phyloP scores from a whole-genome alignment of 2,329 filamentous ascomycete species.

The Claviceps fusiformis region DNA sequence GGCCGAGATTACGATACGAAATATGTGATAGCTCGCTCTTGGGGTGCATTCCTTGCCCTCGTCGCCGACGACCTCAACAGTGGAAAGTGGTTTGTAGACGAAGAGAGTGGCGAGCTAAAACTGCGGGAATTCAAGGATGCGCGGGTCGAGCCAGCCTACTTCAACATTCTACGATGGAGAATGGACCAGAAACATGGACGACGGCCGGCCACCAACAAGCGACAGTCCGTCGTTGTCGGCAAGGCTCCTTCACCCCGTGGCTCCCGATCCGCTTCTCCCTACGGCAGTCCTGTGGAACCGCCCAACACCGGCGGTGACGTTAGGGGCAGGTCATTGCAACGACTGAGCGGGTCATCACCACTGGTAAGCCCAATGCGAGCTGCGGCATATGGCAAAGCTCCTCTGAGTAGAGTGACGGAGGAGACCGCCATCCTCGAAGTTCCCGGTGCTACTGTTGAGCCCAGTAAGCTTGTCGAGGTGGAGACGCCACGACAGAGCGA shows the following conservation, averaged over 20 bases:
- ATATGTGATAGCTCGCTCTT: conserved; percentile 88
- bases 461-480: conserved; percentile 41
- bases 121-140: conserved; percentile 80
- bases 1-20: conserved; percentile 98
- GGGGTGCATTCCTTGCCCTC: conserved; percentile 72
- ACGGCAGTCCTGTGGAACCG: conserved; percentile 51
- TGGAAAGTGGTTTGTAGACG: conserved; percentile 83
- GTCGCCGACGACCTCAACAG: conserved; percentile 84
- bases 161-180: conserved; percentile 91
- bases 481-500: conserved; percentile 37
- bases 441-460: conserved; percentile 24
- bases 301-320: conserved; percentile 32
- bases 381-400: conserved; percentile 54
- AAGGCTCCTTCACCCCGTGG: conserved; percentile 32
- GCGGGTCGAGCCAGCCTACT: conserved; percentile 81
- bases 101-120: conserved; percentile 84
- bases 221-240: conserved; percentile 34
- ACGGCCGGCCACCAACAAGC: conserved; percentile 29
- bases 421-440: conserved; percentile 37
- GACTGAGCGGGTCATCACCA: conserved; percentile 51
- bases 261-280: conserved; percentile 43
- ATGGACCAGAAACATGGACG: conserved; percentile 91
- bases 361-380: conserved; percentile 51
- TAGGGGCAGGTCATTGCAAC: conserved; percentile 59
- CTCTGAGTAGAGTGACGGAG: conserved; percentile 62